Conservation (phyloP, 2,329 filamentous ascomycete species). For the Kalaharituber pfeilii region DNA sequence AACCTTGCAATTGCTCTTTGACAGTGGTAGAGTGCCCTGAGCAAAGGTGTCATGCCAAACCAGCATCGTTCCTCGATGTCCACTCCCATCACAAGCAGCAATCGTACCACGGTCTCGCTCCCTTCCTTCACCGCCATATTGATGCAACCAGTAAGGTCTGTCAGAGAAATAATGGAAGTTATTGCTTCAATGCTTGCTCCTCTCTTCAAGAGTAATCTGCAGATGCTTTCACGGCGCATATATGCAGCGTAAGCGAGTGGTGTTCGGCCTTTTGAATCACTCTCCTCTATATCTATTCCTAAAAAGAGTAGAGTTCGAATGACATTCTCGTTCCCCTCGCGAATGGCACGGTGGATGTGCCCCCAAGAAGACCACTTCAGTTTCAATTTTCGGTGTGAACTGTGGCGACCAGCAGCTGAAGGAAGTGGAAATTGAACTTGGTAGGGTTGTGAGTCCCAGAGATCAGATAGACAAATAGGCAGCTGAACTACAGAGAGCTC, state of each 20-base stretch:
- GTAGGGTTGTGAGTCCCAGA: neutral
- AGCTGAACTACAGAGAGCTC: neutral
- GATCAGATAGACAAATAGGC: neutral
- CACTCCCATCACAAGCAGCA: neutral
- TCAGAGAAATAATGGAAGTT: neutral
- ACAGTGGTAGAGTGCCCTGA: neutral
- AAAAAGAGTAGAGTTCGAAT: neutral
- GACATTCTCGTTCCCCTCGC: neutral
- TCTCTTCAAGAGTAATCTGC: neutral
- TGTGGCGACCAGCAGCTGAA: neutral
- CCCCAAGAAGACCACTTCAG: neutral
- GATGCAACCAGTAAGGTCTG: neutral
- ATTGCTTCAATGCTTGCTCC: neutral
- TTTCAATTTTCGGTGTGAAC: neutral
- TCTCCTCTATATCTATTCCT: neutral
- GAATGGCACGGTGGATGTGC: neutral
- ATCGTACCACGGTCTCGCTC: neutral
- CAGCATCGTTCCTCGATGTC: neutral
- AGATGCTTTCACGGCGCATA: neutral
- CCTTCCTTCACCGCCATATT: neutral
- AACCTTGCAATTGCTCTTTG: neutral
- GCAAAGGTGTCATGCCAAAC: neutral
- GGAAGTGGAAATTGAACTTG: neutral
- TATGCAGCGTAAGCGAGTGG: neutral
- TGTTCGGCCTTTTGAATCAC: neutral